Percentiles rank a stretch among this genome's conserved stretches.
phyloP scores from a whole-genome alignment of 192 early-diverging fungal genomes.

The Entrophospora sp. region DNA sequence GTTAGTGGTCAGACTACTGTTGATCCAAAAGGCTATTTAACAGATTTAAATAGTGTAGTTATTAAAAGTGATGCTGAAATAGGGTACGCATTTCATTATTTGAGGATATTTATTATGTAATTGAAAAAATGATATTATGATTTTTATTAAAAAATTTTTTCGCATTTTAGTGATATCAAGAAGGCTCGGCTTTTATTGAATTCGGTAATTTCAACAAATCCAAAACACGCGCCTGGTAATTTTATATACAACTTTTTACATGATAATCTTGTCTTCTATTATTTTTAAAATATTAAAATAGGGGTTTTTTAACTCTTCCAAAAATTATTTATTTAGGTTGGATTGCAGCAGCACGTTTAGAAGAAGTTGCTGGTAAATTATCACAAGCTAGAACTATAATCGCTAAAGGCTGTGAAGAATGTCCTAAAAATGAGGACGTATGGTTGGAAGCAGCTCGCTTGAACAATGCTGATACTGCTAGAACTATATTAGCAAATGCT shows the following conservation, averaged over 20 bases:
- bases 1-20: constrained; percentile 79
- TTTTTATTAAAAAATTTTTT: constrained; percentile 30
- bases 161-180: constrained; percentile 70
- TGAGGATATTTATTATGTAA: not conserved
- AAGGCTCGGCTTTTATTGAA: constrained; percentile 80
- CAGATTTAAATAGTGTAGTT: constrained; percentile 77
- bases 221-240: constrained; percentile 93
- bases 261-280: not conserved
- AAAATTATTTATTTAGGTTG: constrained; percentile 60
- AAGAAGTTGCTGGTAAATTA: constrained; percentile 84
- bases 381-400: constrained; percentile 79
- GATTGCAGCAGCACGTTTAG: constrained; percentile 95
- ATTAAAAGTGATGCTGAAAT: constrained; percentile 76
- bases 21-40: constrained; percentile 94
- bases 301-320: no score
- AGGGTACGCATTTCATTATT: constrained; percentile 20
- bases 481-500: constrained; percentile 84
- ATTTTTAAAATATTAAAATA: not conserved
- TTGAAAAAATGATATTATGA: not conserved
- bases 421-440: constrained; percentile 88
- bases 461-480: constrained; percentile 75
- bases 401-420: constrained; percentile 87
- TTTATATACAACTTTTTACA: not conserved
- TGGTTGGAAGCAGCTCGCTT: constrained; percentile 95
- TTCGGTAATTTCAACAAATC: constrained; percentile 89